These are phyloP conservation scores for Shiraia bambusicola DNA, from an alignment of 2,329 filamentous ascomycete species.

Conservation along the genomic window DNA sequence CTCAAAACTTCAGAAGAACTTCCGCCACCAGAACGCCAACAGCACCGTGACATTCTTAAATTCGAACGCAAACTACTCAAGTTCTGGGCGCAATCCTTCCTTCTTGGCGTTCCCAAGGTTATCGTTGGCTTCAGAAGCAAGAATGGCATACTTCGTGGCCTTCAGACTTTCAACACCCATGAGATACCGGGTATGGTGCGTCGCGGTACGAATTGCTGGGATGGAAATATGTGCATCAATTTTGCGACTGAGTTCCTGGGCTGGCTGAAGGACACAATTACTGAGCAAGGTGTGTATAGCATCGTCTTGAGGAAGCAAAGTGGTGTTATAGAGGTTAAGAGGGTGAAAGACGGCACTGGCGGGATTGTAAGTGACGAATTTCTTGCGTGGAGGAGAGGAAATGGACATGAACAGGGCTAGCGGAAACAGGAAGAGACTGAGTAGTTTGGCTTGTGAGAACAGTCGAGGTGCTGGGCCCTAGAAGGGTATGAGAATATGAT, in stretches of 20 bases:
- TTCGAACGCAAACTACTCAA: slow-evolving; percentile 91
- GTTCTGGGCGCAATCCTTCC: slow-evolving; percentile 95
- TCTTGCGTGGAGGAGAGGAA: slow-evolving; percentile 63
- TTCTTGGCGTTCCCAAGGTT: slow-evolving; percentile 89
- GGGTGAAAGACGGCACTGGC: slow-evolving; percentile 73
- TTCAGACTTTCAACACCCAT: slow-evolving; percentile 80
- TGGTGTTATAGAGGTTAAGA: slow-evolving; percentile 70
- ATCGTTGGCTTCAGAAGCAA: slow-evolving; percentile 83
- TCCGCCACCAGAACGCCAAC: slow-evolving; percentile 42
- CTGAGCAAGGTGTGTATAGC: slow-evolving; percentile 74
- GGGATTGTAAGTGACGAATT: slow-evolving; percentile 77
- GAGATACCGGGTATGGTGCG: slow-evolving; percentile 76
- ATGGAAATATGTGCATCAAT: slow-evolving; percentile 91
- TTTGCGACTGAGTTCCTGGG: slow-evolving; percentile 77
- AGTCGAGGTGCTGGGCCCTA: too few species aligned
- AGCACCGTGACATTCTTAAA: slow-evolving; percentile 67
- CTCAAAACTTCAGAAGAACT: slow-evolving; percentile 86
- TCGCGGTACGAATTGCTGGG: slow-evolving; percentile 71
- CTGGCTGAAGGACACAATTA: slow-evolving; percentile 67
- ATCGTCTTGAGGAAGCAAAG: slow-evolving; percentile 68
- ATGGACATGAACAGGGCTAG: background rate
- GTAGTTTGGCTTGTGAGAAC: too few species aligned
- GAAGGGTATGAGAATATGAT: too few species aligned
- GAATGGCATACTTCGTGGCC: slow-evolving; percentile 67
- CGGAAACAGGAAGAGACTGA: background rate